Conservation (phyloP, 768 basidiomycete genomes). For the Suillus weaverae region DNA sequence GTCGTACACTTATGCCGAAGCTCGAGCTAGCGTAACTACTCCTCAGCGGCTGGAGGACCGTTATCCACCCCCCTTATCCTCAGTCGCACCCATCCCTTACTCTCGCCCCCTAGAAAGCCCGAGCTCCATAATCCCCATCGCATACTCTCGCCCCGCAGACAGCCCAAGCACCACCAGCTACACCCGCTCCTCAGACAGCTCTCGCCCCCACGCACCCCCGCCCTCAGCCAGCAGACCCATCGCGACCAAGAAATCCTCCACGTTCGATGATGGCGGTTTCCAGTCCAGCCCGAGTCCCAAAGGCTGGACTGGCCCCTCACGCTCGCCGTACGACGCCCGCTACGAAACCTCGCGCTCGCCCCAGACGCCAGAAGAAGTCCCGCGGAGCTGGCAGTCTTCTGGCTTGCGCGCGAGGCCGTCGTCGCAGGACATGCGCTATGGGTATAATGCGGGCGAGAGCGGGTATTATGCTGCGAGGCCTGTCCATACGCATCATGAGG, state of each 20-base stretch:
- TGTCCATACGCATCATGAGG: constrained; percentile 31
- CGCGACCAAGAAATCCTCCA: constrained; percentile 27
- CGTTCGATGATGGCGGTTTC: constrained; percentile 23
- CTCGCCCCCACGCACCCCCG: constrained; percentile 23
- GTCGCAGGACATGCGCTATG: constrained; percentile 31
- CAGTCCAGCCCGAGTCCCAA: constrained; percentile 24
- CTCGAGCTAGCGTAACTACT: constrained; percentile 17
- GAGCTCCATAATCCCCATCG: neutral
- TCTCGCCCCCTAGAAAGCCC: neutral
- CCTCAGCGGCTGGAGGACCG: constrained; percentile 22
- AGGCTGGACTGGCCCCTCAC: constrained; percentile 21
- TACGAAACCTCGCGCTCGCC: constrained; percentile 32
- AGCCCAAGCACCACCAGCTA: constrained; percentile 14
- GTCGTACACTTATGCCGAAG: constrained; percentile 20
- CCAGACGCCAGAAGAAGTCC: constrained; percentile 29
- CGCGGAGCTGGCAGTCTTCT: constrained; percentile 32
- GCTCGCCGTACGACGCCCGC: constrained; percentile 29
- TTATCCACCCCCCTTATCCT: constrained; percentile 10
- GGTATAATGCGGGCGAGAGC: constrained; percentile 23
- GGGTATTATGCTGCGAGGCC: constrained; percentile 13
- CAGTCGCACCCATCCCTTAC: constrained; percentile 14
- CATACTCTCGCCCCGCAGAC: neutral
- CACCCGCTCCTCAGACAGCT: constrained; percentile 10
- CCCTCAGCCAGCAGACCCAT: constrained; percentile 35
- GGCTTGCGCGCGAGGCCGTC: constrained; percentile 27